Conservation (phyloP, 2,329 filamentous ascomycete genomes). For the Paradendryphiella salina region DNA sequence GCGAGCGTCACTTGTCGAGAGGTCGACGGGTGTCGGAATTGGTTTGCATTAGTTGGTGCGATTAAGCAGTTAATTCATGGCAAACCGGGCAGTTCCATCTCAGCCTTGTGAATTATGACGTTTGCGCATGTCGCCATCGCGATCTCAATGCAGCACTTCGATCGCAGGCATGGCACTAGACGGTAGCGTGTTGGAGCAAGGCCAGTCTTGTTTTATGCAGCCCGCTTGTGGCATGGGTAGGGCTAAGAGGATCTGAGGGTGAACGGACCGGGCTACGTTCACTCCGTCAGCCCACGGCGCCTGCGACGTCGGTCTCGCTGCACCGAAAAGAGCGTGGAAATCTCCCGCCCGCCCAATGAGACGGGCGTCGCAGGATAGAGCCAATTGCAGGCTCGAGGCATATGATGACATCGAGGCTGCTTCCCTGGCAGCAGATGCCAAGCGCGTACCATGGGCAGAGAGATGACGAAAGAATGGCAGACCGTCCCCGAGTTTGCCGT, state of each 20-base stretch:
- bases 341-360: conserved; percentile 38
- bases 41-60: conserved; percentile 13
- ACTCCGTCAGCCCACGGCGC: conserved; percentile 23
- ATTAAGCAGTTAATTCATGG: conserved; percentile 12
- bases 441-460: conserved; percentile 23
- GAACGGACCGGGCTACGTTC: conserved; percentile 37
- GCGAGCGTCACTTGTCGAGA: conserved; percentile 7
- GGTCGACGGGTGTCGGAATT: conserved; percentile 14
- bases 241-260: conserved; percentile 29
- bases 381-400: conserved; percentile 26
- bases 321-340: conserved; percentile 34
- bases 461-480: conserved; percentile 40
- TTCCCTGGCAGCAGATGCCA: conserved; percentile 39
- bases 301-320: conserved; percentile 37
- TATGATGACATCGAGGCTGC: conserved; percentile 23
- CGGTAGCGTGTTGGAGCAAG: conserved; percentile 30
- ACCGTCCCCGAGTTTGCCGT: not conserved
- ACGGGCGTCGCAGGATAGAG: conserved; percentile 24
- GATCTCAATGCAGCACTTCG: conserved; percentile 35
- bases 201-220: conserved; percentile 39
- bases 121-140: conserved; percentile 31
- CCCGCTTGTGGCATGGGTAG: conserved; percentile 30
- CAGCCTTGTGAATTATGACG: conserved; percentile 40
- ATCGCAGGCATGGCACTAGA: conserved; percentile 33
- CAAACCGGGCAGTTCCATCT: conserved; percentile 31